A percentile compares a stretch with the other conserved stretches of the same genome.
phyloP scores from a whole-genome alignment of 352 stramenopile genomes.

The Phytophthora vignae region DNA sequence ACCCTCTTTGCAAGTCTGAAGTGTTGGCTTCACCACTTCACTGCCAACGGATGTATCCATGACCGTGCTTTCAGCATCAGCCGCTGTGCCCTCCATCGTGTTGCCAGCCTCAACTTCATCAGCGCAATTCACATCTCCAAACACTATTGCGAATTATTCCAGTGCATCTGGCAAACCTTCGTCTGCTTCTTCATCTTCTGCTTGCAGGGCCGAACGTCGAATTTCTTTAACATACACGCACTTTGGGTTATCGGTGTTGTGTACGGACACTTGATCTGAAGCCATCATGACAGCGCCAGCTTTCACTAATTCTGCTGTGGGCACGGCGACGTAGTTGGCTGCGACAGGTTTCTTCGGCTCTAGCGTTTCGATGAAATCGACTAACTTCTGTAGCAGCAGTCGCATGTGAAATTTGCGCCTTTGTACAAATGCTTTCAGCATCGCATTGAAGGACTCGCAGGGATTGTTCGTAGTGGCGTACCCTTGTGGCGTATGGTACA shows the following conservation, averaged over 20 bases:
- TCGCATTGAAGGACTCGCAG: neutral
- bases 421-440: neutral
- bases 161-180: neutral
- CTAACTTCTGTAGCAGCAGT: neutral
- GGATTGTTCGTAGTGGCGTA: neutral
- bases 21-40: too few species aligned
- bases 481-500: neutral
- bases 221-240: neutral
- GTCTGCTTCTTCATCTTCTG: neutral
- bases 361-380: neutral
- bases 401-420: neutral
- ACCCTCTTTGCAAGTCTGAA: too few species aligned
- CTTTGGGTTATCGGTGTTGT: neutral
- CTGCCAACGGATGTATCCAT: too few species aligned
- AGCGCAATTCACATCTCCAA: neutral
- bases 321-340: neutral
- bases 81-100: too few species aligned
- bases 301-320: neutral
- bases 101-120: too few species aligned
- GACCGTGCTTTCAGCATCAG: too few species aligned
- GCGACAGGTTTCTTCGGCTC: neutral
- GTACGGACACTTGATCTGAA: neutral
- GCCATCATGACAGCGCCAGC: neutral
- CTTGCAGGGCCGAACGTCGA: neutral
- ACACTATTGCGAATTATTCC: neutral